Percentiles rank a stretch among this genome's conserved stretches.
phyloP scores from a whole-genome alignment of 257 asterid genomes.

The Capsicum baccatum region DNA sequence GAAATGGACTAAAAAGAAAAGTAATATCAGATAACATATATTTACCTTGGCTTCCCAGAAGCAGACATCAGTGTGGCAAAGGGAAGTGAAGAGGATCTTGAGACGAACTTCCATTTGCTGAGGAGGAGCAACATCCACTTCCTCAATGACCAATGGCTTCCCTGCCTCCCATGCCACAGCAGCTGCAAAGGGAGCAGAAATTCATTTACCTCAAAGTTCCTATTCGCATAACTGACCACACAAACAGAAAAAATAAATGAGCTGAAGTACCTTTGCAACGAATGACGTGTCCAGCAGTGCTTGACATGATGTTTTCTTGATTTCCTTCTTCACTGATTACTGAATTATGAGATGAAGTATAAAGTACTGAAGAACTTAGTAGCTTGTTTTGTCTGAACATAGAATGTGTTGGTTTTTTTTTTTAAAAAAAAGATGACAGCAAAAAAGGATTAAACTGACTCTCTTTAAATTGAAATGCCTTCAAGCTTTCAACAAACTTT shows the following conservation, averaged over 20 bases:
- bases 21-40: no score
- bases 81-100: slow-evolving; percentile 34
- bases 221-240: neutral
- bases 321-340: neutral
- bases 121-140: slow-evolving; percentile 37
- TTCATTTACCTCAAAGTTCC: neutral
- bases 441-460: no score
- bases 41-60: slow-evolving; percentile 36
- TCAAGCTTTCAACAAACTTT: no score
- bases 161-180: slow-evolving; percentile 38
- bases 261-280: slow-evolving; percentile 56
- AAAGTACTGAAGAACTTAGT: no score
- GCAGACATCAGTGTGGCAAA: slow-evolving; percentile 35
- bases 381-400: no score
- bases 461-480: no score
- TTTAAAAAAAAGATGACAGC: no score
- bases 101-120: slow-evolving; percentile 35
- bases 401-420: no score
- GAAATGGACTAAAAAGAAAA: no score
- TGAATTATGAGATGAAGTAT: neutral
- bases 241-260: neutral
- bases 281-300: slow-evolving; percentile 57
- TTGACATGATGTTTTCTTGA: slow-evolving; percentile 40
- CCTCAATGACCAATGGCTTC: slow-evolving; percentile 35
- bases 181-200: slow-evolving; percentile 26